phyloP scores from a whole-genome alignment of 768 basidiomycete species.

The Hypholoma fasciculare region DNA sequence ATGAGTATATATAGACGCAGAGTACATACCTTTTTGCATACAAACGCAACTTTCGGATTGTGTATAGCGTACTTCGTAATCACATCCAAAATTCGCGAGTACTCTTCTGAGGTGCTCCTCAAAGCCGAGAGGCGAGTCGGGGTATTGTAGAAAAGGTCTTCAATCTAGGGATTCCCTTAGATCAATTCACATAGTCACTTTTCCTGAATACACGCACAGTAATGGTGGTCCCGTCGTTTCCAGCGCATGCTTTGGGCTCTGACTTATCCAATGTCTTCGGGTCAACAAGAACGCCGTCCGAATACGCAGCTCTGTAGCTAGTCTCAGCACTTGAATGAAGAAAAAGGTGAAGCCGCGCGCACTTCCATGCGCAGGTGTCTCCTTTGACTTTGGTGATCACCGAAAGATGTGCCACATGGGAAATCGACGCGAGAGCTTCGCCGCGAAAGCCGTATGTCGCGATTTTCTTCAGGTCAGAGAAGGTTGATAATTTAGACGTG shows the following conservation, averaged over 20 bases:
- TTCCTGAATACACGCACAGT: conserved; percentile 48
- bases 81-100: conserved; percentile 87
- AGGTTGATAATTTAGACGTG: conserved; percentile 88
- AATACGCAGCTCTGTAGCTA: conserved; percentile 71
- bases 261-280: conserved; percentile 67
- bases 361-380: conserved; percentile 93
- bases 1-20: too few species aligned
- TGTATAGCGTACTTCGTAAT: conserved; percentile 93
- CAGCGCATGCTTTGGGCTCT: conserved; percentile 89
- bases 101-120: conserved; percentile 86
- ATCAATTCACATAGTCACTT: not conserved
- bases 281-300: conserved; percentile 72
- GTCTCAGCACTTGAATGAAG: not conserved
- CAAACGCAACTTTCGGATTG: conserved; percentile 84
- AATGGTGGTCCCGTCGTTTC: conserved; percentile 92
- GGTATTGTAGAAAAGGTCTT: conserved; percentile 94
- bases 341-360: conserved; percentile 29
- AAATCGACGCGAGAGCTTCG: conserved; percentile 95
- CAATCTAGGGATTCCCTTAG: conserved; percentile 58
- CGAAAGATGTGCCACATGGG: conserved; percentile 86
- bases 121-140: conserved; percentile 86
- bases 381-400: conserved; percentile 88
- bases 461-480: conserved; percentile 82
- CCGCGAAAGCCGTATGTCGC: conserved; percentile 96
- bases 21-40: conserved; percentile 80